Base-by-base conservation (phyloP, 768 basidiomycete species). In the Dioszegia aurantiaca region DNA sequence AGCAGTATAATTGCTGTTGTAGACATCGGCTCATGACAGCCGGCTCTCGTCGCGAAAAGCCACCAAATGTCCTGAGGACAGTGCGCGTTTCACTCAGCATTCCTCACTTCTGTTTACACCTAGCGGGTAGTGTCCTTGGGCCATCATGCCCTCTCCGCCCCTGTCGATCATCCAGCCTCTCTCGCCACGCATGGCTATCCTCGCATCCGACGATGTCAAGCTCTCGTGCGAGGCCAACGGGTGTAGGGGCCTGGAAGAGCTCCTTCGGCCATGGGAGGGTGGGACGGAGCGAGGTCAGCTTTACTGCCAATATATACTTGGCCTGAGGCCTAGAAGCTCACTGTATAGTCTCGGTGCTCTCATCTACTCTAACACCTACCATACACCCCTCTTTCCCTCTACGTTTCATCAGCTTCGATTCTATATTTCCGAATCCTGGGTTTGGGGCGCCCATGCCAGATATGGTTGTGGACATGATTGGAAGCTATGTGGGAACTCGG, bases 241-340 rank as follows among this genome's bases (percentile, higher is more conserved):
- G 11, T 73, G 72, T 58, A 61, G 63, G 31, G 70, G 73, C 3
- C 55, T 77, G 36, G 75, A 77, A 23, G 73, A 77, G 59, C 59
- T 77, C 12, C 60, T 77, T 39, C 61, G 69, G 41, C 75, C 75
- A 33, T 77, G 75, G 75, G 72, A 77, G 53, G 63, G 69, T 17
- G 53, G 58, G 2, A 65, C 72, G 2, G 75, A 77, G 62, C 55
- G 70, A 54, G 75, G 75, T 75, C 16, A 66, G 71, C 49, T 28
- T 16, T 33, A 6, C 33, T 33, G 33, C 33, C 33, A 6, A 14
- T 33, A 33, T 14, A 33, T 6, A 14, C 14, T 33, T 6, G 33
- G 33, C 33, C 33, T 33, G n/a, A n/a, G n/a, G n/a, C n/a, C n/a
- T 2, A 28, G n/a, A 1, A 23, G 42, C 56, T 62, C 27, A 49